Evolutionary conservation across 768 basidiomycete genomes (phyloP).

Genomic region (Saitozyma sp.): DNA sequence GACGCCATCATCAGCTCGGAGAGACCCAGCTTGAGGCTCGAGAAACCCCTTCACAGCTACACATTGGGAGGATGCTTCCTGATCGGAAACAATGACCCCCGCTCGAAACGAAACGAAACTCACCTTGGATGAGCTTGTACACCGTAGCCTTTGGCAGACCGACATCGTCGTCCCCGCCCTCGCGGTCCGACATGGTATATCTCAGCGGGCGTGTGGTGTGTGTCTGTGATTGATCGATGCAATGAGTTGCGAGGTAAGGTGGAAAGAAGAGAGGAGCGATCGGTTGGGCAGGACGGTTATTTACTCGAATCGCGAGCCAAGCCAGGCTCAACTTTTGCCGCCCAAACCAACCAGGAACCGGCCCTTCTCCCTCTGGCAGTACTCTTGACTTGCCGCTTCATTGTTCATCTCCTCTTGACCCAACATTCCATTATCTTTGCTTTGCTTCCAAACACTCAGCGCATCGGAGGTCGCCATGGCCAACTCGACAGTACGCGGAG

Average conservation of each 20-base stretch:
- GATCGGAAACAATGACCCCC: too few species aligned
- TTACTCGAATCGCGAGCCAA: too few species aligned
- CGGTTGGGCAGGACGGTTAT: too few species aligned
- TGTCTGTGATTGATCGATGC: too few species aligned
- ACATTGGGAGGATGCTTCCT: too few species aligned
- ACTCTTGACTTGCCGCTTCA: background rate
- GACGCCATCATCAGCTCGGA: constrained; percentile 2
- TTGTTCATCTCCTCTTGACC: constrained; percentile 3
- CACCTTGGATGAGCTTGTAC: constrained; percentile 92
- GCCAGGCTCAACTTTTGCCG: too few species aligned
- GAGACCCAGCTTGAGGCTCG: background rate
- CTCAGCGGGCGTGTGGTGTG: too few species aligned
- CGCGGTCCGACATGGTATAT: constrained; percentile 81
- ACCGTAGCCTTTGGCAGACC: constrained; percentile 96
- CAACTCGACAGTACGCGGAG: constrained; percentile 85
- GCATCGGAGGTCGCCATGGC: constrained; percentile 61
- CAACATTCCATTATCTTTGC: background rate
- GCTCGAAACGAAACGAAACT: constrained; percentile 19
- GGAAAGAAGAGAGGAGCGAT: too few species aligned
- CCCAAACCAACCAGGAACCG: background rate
- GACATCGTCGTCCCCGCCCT: constrained; percentile 87
- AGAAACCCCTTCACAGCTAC: too few species aligned
- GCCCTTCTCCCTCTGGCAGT: background rate
- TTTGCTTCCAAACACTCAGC: too few species aligned
- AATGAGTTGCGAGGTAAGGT: too few species aligned